Conservation (phyloP, 228 moss, liverwort and hornwort genomes). For the Sphagnum magellanicum region DNA sequence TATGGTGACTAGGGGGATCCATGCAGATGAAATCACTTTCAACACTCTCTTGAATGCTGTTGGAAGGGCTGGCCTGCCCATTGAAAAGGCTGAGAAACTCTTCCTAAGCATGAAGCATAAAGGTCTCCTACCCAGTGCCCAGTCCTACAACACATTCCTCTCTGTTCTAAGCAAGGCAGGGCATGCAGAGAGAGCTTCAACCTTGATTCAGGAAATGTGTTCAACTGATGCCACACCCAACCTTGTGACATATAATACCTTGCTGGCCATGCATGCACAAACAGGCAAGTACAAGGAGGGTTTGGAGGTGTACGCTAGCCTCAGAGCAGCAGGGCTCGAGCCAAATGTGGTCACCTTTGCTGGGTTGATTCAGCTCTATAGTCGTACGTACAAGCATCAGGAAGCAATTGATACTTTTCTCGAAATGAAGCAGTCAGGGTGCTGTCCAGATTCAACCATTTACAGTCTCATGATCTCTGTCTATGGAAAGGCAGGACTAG, state of each 20-base stretch:
- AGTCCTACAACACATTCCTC: slow-evolving; percentile 74
- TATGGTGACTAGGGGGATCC: slow-evolving; percentile 45
- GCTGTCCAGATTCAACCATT: slow-evolving; percentile 61
- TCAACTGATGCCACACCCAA: slow-evolving; percentile 51
- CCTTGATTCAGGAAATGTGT: slow-evolving; percentile 69
- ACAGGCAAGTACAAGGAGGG: slow-evolving; percentile 50
- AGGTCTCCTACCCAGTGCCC: slow-evolving; percentile 55
- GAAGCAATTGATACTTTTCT: slow-evolving; percentile 55
- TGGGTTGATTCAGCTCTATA: slow-evolving; percentile 67
- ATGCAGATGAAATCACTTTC: slow-evolving; percentile 76
- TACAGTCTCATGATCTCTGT: slow-evolving; percentile 69
- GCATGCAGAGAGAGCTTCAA: slow-evolving; percentile 40
- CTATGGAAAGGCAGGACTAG: slow-evolving; percentile 61
- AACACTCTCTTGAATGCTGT: slow-evolving; percentile 70
- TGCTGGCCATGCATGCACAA: slow-evolving; percentile 61
- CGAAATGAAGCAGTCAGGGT: slow-evolving; percentile 64
- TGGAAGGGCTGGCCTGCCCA: slow-evolving; percentile 51
- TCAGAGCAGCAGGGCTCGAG: slow-evolving; percentile 46
- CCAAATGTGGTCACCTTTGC: slow-evolving; percentile 74
- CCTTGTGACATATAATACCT: slow-evolving; percentile 67
- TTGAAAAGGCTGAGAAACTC: slow-evolving; percentile 57
- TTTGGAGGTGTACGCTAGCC: slow-evolving; percentile 33
- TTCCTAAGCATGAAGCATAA: slow-evolving; percentile 53
- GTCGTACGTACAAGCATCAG: slow-evolving; percentile 39
- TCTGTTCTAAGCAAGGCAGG: slow-evolving; percentile 51